Evolutionary conservation across 2,329 filamentous ascomycete species (phyloP), one percentile per base, ranked within the genome.

Genomic region (Boeremia exigua): DNA sequence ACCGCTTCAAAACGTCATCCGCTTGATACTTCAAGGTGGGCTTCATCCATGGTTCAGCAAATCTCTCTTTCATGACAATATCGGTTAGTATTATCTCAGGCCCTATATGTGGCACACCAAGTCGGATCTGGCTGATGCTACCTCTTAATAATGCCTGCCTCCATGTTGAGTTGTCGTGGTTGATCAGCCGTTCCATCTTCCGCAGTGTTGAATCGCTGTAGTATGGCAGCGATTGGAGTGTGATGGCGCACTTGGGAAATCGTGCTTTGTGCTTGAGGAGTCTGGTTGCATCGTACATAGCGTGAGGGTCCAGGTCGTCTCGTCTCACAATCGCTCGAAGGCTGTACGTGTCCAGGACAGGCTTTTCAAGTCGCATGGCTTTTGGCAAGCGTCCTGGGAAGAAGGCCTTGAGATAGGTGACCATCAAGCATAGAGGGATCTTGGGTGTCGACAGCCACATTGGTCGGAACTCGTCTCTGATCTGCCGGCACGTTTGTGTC

Each of bases 391-490:
- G 36, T 5, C 15, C 6, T 2, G 63, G 63, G 33, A 58, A 66
- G 58, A 70, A 71, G 19, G 54, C 40, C 30, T 62, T 62, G 19
- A 71, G 40, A 43, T 70, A 72, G 0, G 44, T 43, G 2, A 56
- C 43, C 1, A 68, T 14, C 1, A 55, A 56, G 25, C 38, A 56
- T 2, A 71, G 50, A 2, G 60, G 61, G n/a, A 71, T 62, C 2
- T 40, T 48, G 36, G 70, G 62, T 0, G 50, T 57, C 0, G 60
- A 54, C n/a, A 71, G 48, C 67, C 69, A 73, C 19, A 58, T 54
- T 2, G 60, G 58, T 15, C 65, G 66, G 25, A 73, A 72, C 14
- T 71, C 69, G 4, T 51, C 53, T n/a, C 69, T 65, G 8, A 72
- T 63, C 9, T 54, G 47, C 8, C 46, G 19, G 36, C 65, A 70